Base-by-base conservation (phyloP, 768 basidiomycete genomes). In the Myochromella boudieri region DNA sequence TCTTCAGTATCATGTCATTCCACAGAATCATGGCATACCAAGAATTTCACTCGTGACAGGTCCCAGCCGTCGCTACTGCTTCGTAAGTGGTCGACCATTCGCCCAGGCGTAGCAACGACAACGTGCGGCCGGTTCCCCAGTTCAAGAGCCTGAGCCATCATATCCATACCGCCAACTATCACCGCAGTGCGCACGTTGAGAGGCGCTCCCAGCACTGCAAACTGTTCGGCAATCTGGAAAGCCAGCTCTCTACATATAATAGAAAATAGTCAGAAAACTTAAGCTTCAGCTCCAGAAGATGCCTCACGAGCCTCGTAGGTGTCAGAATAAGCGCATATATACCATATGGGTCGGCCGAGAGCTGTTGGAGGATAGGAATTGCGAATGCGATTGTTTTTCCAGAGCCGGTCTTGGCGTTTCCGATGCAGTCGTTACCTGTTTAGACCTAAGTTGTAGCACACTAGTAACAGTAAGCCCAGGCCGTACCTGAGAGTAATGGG, bases 311-410 rank as follows among this genome's bases (percentile, higher is more conserved):
- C 95, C 95, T 80, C 7, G 97, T 98, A 2, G 97, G 97, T 12
- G 97, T 98, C 17, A 99, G 70, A 0, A 99, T 82, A 11, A 98
- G 75, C 0, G 93, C 93, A 63, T 87, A 98, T 36, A 98, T 88
- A 1, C 95, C 97, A 57, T 91, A 97, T 0, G 97, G 95, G 66
- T 98, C 95, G 4, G 76, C 70, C 1, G 88, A 83, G 25, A 99
- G 76, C 57, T 81, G 81, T 64, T 99, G 93, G 6, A 98, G 72
- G 46, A 98, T 97, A 4, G 97, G 97, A 4, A 97, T 67, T 1
- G 95, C 97, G 56, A 99, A 99, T 0, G 97, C 95, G 48, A 99
- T 83, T 0, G 97, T 99, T 70, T 99, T 99, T 58, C 95, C 95
- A 1, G 91, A 94, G 42, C 97, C 97, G 0, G 97, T 99, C 69